Evolutionary conservation across 2,329 filamentous ascomycete genomes (phyloP).

Genomic region (Botrytis aclada): DNA sequence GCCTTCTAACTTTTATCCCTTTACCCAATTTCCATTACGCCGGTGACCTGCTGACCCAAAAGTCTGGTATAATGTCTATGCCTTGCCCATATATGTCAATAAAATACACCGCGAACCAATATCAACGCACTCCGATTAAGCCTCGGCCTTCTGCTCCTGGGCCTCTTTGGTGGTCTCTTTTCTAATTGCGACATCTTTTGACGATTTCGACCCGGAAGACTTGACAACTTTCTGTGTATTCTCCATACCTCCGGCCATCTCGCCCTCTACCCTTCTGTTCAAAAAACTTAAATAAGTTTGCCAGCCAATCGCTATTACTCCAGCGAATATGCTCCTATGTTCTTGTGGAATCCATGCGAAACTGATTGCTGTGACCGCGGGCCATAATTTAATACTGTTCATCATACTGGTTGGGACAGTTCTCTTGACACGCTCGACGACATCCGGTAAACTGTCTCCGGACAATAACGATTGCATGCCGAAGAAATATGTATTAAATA

Average conservation of each 20-base stretch:
- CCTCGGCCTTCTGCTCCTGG: slow-evolving; percentile 1
- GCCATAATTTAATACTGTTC: slow-evolving; percentile 87
- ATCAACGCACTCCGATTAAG: neutral
- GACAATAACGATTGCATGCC: slow-evolving; percentile 72
- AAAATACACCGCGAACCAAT: neutral
- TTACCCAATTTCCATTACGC: neutral
- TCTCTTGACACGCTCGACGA: slow-evolving; percentile 66
- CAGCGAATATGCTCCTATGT: slow-evolving; percentile 77
- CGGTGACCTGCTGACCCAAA: neutral
- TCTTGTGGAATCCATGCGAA: slow-evolving; percentile 80
- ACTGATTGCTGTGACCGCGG: slow-evolving; percentile 78
- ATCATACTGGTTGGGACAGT: slow-evolving; percentile 74
- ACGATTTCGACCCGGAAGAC: neutral
- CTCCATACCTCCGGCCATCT: slow-evolving; percentile 32
- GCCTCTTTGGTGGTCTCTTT: neutral
- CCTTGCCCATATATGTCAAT: neutral
- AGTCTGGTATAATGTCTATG: neutral
- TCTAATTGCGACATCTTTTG: neutral
- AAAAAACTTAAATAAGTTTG: slow-evolving; percentile 85
- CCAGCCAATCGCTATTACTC: slow-evolving; percentile 80
- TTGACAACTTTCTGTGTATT: neutral
- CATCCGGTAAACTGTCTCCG: slow-evolving; percentile 61
- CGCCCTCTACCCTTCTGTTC: slow-evolving; percentile 68
- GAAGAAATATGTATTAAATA: slow-evolving; percentile 84
- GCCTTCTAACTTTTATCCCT: neutral